Evolutionary conservation across 768 basidiomycete genomes (phyloP).

Genomic region (Naematelia encephala): DNA sequence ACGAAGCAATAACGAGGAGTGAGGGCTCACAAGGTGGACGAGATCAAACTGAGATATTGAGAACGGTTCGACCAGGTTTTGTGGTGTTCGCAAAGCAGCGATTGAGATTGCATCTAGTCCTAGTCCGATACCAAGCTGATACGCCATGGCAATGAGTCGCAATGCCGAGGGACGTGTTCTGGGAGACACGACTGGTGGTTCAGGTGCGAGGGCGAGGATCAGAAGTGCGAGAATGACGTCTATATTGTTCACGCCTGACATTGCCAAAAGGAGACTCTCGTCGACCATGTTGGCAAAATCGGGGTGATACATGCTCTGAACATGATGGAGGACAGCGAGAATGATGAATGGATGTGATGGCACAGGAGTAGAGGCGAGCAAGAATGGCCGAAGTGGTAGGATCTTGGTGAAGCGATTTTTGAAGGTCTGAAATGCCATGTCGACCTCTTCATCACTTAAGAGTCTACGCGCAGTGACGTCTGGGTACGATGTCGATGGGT

Average conservation of each 20-base stretch:
- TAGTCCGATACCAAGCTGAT: conserved; percentile 16
- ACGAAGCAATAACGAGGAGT: not conserved
- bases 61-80: not conserved
- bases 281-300: conserved; percentile 14
- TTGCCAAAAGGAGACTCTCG: conserved; percentile 15
- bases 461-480: not conserved
- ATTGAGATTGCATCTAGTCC: conserved; percentile 13
- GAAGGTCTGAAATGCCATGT: conserved; percentile 30
- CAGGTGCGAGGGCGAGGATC: conserved; percentile 20
- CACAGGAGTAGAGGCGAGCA: conserved; percentile 20
- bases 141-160: conserved; percentile 22
- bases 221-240: conserved; percentile 22
- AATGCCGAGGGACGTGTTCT: conserved; percentile 7
- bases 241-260: conserved; percentile 14
- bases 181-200: not conserved
- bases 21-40: conserved; percentile 8
- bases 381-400: conserved; percentile 21
- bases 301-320: not conserved
- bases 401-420: conserved; percentile 28
- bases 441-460: conserved; percentile 9
- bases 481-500: conserved; percentile 8
- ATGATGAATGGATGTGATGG: conserved; percentile 27
- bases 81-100: not conserved
- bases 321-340: conserved; percentile 15
- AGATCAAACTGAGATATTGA: conserved; percentile 3